Evolutionary conservation across 1,284 basidiomycete species (phyloP), one percentile per base, ranked within the genome.

Genomic region (Ceratobasidium sp.): DNA sequence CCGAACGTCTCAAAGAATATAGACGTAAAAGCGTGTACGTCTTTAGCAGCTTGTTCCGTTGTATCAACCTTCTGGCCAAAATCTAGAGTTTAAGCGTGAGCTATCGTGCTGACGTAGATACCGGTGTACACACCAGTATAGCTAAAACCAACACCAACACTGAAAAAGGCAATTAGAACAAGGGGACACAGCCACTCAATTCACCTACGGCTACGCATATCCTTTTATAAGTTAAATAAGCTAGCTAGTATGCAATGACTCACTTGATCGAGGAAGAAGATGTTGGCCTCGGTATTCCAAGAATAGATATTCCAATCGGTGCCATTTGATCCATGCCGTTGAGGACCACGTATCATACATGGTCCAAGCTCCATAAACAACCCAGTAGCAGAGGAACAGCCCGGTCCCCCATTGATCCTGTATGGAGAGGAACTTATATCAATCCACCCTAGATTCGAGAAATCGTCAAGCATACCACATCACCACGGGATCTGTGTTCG

Each of bases 1-100:
- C 81, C 81, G 81, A 93, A 94, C 0, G 89, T 89, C 78, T 93
- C 89, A 78, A 93, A 93, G 82, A 93, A 93, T 73, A 93, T 91
- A 14, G 87, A 84, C 64, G 93, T 83, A 82, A 94, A 93, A 0
- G 91, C 90, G 62, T 90, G 85, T 22, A 93, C 83, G 80, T 93
- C 90, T 76, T 87, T 87, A 2, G 91, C 90, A 0, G 92, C 92
- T 41, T 90, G 88, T 81, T 93, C 91, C 0, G 92, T 91, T 0
- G 89, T 90, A 54, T 88, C 88, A 45, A 92, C 89, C 24, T 81
- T 80, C 79, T 91, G 87, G 0, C 91, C 91, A 79, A 90, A 87
- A 31, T 92, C 89, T 0, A 90, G 89, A 2, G 2, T 4, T 2
- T n/a, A 45, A 15, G 24, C 8, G 27, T 47, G 19, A 56, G 51